These are phyloP conservation scores for Candida sanyaensis DNA, from an alignment of 1,139 yeast genomes.

Conservation along the genomic window DNA sequence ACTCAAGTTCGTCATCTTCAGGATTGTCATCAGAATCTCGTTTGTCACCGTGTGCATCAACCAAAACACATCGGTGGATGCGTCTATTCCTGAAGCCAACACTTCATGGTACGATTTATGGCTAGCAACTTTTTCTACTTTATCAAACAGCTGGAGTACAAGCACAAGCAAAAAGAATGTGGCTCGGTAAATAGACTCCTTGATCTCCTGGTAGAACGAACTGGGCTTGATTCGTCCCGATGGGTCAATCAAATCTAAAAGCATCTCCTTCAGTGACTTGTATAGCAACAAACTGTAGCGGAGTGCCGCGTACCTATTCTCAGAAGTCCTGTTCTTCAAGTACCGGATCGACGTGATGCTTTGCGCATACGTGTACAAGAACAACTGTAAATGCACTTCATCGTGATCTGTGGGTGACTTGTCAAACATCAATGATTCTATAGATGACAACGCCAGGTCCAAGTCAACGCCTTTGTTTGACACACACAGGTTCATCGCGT, in stretches of 20 bases:
- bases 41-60: background rate
- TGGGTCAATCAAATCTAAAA: background rate
- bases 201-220: background rate
- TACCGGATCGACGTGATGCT: background rate
- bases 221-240: background rate
- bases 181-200: background rate
- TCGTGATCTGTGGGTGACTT: background rate
- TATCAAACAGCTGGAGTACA: background rate
- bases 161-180: background rate
- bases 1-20: conserved; percentile 1
- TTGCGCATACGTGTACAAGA: background rate
- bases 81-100: background rate
- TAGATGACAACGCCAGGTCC: background rate
- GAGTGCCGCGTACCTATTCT: background rate
- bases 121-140: background rate
- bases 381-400: background rate
- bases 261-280: background rate
- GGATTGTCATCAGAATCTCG: background rate
- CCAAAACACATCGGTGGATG: conserved; percentile 1
- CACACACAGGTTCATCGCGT: conserved; percentile 2
- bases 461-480: background rate
- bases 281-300: background rate
- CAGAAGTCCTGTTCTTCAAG: background rate
- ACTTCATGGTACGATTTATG: background rate
- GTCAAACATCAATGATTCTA: background rate